These are phyloP conservation scores for Fusarium solani-melongenae DNA, from an alignment of 2,329 filamentous ascomycete species.

Conservation along the genomic window DNA sequence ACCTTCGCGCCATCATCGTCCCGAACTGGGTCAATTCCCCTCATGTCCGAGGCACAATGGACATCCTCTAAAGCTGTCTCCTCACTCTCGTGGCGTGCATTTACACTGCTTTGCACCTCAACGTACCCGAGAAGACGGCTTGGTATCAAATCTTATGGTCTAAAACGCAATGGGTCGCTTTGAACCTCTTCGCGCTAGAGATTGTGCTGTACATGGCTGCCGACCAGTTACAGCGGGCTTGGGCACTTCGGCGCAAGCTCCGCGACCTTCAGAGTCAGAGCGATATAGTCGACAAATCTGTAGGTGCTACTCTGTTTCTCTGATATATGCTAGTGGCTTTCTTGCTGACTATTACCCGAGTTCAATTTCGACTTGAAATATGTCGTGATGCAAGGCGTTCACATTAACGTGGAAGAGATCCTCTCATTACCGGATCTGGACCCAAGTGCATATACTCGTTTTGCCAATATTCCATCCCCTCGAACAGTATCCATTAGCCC, in stretches of 20 bases:
- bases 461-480: background rate
- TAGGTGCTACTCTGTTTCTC: background rate
- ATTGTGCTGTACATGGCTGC: conserved; percentile 43
- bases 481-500: background rate
- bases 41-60: background rate
- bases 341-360: background rate
- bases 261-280: background rate
- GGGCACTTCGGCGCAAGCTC: conserved; percentile 8
- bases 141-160: conserved; percentile 13
- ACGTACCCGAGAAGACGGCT: conserved; percentile 42
- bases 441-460: background rate
- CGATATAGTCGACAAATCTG: background rate
- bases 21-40: background rate
- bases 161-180: conserved; percentile 45
- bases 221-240: conserved; percentile 20
- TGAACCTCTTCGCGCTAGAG: conserved; percentile 48
- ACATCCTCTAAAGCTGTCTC: conserved; percentile 49
- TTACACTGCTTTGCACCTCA: conserved; percentile 51
- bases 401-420: conserved; percentile 16
- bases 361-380: conserved; percentile 32
- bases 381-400: conserved; percentile 46
- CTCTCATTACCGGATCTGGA: background rate
- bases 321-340: background rate
- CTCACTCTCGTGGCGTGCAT: conserved; percentile 50
- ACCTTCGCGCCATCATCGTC: background rate